Evolutionary conservation across 306 rosid genomes (phyloP), one percentile per base, ranked within the genome.

Genomic region (Oxytropis ochrocephala): DNA sequence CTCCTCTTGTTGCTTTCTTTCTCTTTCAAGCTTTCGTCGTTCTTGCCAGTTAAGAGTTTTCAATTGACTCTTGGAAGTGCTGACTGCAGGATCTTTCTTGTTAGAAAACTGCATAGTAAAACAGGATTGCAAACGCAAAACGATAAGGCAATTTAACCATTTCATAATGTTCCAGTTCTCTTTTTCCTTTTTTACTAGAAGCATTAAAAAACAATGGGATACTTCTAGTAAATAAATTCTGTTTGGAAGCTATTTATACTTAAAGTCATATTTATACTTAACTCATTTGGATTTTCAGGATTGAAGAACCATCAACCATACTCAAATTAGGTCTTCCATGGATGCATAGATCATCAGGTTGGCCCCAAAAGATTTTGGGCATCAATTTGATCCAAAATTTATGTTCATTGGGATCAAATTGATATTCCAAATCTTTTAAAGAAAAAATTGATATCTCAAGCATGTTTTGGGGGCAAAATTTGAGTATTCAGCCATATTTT

Each of bases 1-100:
- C 79, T 93, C 98, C 41, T 88, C 77, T 41, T 51, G 58, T 64
- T 90, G 98, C 83, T 82, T 93, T 69, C 77, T 72, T 74, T 88
- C 91, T 74, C 91, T 85, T 35, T 88, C 87, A 1, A 79, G 72
- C 73, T 78, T 84, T 30, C 94, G 75, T n/a, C 83, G 80, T 56
- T 93, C 97, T 74, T 90, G 98, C 97, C 97, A 93, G 74, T 72
- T 86, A 3, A 79, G 64, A 8, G 50, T 19, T 77, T 85, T 88
- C 4, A 77, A 38, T 50, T 76, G 79, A 68, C 80, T 90, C 84
- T 83, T 83, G 39, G 91, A 77, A 66, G 90, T 29, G 70, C 66
- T 70, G 46, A 78, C 57, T 21, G 12, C 61, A 8, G 57, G 54
- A 55, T 69, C 41, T 71, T 77, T 83, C 67, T 49, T 69, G 80